Conservation (phyloP, 106 monocot species). For the Allium fistulosum region DNA sequence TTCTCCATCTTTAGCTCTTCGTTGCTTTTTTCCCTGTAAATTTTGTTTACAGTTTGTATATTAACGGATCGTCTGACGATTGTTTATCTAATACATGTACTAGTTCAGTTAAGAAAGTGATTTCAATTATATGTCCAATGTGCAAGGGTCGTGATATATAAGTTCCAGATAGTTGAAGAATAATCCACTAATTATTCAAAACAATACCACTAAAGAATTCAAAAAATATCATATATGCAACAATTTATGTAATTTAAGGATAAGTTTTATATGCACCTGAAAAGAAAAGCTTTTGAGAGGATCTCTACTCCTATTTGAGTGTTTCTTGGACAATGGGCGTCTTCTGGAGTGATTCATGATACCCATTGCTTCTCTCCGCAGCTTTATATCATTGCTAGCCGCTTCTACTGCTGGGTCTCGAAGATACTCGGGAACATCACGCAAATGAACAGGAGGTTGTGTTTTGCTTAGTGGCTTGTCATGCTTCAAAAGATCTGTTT, state of each 20-base stretch:
- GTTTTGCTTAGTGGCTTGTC: conserved; percentile 80
- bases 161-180: background rate
- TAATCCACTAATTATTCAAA: background rate
- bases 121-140: too few relatives aligned
- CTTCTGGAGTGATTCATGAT: conserved; percentile 15
- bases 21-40: conserved; percentile 4
- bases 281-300: conserved; percentile 55
- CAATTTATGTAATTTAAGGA: background rate
- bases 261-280: conserved; percentile 22
- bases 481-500: conserved; percentile 77
- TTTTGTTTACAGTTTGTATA: background rate
- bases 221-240: background rate
- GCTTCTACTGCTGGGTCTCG: conserved; percentile 48
- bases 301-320: conserved; percentile 51
- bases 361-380: conserved; percentile 72
- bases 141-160: background rate
- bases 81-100: background rate
- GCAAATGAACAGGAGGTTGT: conserved; percentile 59
- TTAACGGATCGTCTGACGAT: background rate
- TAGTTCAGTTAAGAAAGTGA: too few relatives aligned
- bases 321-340: conserved; percentile 26
- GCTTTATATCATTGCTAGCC: conserved; percentile 76
- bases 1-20: conserved; percentile 3
- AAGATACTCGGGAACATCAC: conserved; percentile 74
- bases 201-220: background rate